Percentiles rank a stretch among this genome's conserved stretches.
Conservation (phyloP, 2,329 filamentous ascomycete species). For the Colletotrichum aenigma region DNA sequence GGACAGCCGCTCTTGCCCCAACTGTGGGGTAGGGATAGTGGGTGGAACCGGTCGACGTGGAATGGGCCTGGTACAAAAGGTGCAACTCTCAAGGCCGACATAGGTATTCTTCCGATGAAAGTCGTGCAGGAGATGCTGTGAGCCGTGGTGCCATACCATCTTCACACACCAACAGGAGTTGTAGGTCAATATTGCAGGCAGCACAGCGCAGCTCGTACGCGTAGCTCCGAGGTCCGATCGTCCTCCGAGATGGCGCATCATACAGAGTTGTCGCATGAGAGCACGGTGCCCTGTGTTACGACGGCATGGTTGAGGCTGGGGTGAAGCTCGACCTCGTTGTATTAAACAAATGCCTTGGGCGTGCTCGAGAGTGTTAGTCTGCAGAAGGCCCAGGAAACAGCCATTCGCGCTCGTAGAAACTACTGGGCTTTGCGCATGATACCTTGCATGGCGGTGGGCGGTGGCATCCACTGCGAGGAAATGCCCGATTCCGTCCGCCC, state of each 20-base stretch:
- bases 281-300: not conserved
- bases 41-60: not conserved
- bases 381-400: not conserved
- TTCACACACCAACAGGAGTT: not conserved
- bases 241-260: not conserved
- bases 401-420: not conserved
- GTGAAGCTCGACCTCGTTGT: not conserved
- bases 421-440: not conserved
- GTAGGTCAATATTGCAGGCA: not conserved
- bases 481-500: not conserved
- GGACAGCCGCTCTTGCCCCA: constrained; percentile 2
- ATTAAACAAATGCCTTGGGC: not conserved
- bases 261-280: not conserved
- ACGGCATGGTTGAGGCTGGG: not conserved
- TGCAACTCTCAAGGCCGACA: not conserved
- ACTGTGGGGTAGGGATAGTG: constrained; percentile 10
- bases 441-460: not conserved
- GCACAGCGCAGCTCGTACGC: not conserved
- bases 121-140: not conserved
- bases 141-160: not conserved
- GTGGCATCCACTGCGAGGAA: constrained; percentile 1
- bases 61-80: not conserved
- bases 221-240: not conserved
- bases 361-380: not conserved
- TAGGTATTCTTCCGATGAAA: not conserved